Evolutionary conservation across 139 green algal genomes (phyloP), one percentile per base, ranked within the genome.

Genomic region (Auxenochlorella pyrenoidosa): DNA sequence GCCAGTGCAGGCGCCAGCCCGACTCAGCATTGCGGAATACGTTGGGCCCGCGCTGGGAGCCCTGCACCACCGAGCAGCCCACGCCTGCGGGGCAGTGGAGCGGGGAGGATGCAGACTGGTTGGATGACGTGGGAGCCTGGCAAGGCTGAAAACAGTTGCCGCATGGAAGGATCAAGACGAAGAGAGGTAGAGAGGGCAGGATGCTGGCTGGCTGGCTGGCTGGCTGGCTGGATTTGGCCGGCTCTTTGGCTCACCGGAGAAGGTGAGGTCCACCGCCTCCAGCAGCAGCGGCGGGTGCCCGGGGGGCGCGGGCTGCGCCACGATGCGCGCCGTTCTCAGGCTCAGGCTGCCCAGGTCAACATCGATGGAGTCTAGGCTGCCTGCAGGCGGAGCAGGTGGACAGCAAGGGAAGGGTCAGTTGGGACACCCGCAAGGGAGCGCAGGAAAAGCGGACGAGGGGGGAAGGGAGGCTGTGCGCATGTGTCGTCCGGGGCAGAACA

Each of bases 271-370:
- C n/a, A 88, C 63, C 15, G 86, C 65, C 32, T 95, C 92, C 40
- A 93, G 41, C 40, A 94, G 58, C 66, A 88, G 75, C 28, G 66
- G n/a, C 77, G 28, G 44, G 58, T 66, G 82, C 43, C 32, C 44
- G 22, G 24, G 0, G 43, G 38, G 6, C 58, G 30, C 65, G 41
- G 90, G 47, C 18, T 93, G 79, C 44, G 90, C 82, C 68, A 58
- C 54, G 13, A 98, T 65, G 30, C 28, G 36, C 81, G 95, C 97
- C 65, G 38, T 84, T 40, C 77, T 60, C 76, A 97, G 72, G 12
- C 79, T 78, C 18, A 98, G 78, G 4, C 89, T 82, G 19, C 96
- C 96, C 73, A 98, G 91, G 76, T 98, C 95, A 13, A 96, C 79
- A 83, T 97, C 92, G 68, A 98, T 73, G 4, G 70, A 36, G 34